A percentile compares a stretch with the other conserved stretches of the same genome.
These are phyloP conservation scores for Sarocladium brachiariae DNA, from an alignment of 2,329 filamentous ascomycete genomes.

Conservation along the genomic window DNA sequence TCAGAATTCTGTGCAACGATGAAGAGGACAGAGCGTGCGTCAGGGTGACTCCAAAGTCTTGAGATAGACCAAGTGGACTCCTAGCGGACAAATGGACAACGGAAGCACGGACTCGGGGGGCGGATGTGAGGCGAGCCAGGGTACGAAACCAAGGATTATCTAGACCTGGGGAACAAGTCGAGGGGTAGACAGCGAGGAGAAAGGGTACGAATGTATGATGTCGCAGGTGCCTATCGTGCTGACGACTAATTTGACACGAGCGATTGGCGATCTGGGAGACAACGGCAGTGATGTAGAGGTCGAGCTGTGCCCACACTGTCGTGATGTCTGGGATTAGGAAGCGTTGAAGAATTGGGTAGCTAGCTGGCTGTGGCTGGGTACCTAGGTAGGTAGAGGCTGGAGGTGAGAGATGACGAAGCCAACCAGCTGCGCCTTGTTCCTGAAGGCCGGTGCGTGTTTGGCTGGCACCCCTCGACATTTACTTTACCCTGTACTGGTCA, in stretches of 20 bases:
- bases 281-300: neutral
- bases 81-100: neutral
- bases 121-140: neutral
- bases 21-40: slow-evolving; percentile 5
- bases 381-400: neutral
- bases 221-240: neutral
- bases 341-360: neutral
- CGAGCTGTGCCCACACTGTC: neutral
- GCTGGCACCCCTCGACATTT: too few relatives aligned
- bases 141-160: slow-evolving; percentile 1
- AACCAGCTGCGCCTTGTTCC: neutral
- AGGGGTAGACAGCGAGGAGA: neutral
- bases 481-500: neutral
- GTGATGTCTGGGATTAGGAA: neutral
- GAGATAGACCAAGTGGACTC: neutral
- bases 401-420: slow-evolving; percentile 1
- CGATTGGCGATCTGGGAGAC: neutral
- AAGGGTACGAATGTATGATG: neutral
- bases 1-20: neutral
- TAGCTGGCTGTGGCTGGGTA: neutral
- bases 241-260: neutral
- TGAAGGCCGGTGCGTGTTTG: neutral
- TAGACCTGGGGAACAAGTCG: neutral
- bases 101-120: neutral
- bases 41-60: neutral